These are phyloP conservation scores for Theobroma cacao DNA, from an alignment of 345 rosid species.

Conservation along the genomic window DNA sequence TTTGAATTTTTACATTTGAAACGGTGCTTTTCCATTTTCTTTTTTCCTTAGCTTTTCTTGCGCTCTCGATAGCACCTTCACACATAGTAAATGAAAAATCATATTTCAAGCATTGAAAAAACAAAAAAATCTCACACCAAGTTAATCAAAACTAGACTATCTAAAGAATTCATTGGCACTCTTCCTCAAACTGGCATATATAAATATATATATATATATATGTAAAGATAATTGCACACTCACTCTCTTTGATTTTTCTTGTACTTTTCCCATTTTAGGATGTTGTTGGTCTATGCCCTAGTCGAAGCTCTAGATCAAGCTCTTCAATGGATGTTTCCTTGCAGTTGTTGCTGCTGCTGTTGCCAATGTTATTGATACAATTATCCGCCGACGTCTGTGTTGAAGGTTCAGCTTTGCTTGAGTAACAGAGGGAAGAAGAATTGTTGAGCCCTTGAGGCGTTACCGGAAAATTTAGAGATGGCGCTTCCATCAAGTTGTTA, in stretches of 20 bases:
- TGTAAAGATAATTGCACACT: constrained; percentile 18
- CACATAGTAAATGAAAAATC: constrained; percentile 5
- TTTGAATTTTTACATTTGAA: constrained; percentile 17
- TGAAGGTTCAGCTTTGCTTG: constrained; percentile 24
- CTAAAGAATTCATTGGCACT: constrained; percentile 5
- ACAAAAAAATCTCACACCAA: constrained; percentile 9
- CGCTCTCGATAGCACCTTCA: background rate
- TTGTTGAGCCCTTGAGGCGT: constrained; percentile 13
- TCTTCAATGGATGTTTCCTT: constrained; percentile 49
- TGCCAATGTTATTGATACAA: background rate
- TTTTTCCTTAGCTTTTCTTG: background rate
- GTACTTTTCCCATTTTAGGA: background rate
- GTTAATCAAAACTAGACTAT: constrained; percentile 13
- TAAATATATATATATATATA: too few species aligned
- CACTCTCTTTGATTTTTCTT: constrained; percentile 12
- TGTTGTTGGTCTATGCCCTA: constrained; percentile 48
- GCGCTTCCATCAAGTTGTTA: constrained; percentile 20
- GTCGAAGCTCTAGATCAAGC: constrained; percentile 87
- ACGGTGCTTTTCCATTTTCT: constrained; percentile 1
- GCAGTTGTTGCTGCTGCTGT: constrained; percentile 1
- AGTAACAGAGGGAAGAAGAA: constrained; percentile 24
- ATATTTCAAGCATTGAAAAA: constrained; percentile 8
- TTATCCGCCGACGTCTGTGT: background rate
- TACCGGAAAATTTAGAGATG: constrained; percentile 18
- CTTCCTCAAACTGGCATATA: background rate